phyloP scores from a whole-genome alignment of 768 basidiomycete genomes.

The Phylloporus scabripes region DNA sequence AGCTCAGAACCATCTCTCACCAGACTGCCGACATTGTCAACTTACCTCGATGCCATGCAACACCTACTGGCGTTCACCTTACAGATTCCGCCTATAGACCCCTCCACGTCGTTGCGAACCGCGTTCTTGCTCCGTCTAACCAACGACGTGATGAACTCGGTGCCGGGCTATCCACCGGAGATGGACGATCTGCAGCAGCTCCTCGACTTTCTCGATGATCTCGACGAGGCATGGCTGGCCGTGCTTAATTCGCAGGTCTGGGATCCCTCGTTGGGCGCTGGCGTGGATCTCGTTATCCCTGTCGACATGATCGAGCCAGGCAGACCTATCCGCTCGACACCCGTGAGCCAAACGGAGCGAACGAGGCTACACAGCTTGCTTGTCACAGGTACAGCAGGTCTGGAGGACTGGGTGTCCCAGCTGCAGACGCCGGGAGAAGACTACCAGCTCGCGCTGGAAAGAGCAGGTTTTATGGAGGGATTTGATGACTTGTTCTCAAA shows the following conservation, averaged over 20 bases:
- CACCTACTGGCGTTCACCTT: no score
- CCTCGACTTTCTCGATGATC: constrained; percentile 45
- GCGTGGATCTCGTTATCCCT: constrained; percentile 39
- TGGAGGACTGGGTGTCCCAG: constrained; percentile 65
- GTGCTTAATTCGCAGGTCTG: constrained; percentile 62
- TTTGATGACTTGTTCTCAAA: constrained; percentile 60
- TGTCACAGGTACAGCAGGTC: constrained; percentile 47
- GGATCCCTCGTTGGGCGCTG: constrained; percentile 46
- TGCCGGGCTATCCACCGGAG: no score
- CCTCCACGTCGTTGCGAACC: no score
- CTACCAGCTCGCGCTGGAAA: constrained; percentile 37
- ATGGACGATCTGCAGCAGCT: no score
- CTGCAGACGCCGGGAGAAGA: constrained; percentile 23
- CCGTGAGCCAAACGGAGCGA: no score
- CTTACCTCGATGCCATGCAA: no score
- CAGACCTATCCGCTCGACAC: constrained; percentile 35
- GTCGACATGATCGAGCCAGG: constrained; percentile 29
- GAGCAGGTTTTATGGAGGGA: constrained; percentile 51
- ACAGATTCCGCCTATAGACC: no score
- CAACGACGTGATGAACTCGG: no score
- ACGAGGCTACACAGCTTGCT: constrained; percentile 67
- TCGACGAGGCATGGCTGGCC: constrained; percentile 70
- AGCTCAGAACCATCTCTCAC: no score
- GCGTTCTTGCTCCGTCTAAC: no score
- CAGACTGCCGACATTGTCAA: no score